Percentiles rank a stretch among this genome's conserved stretches.
Evolutionary conservation across 2,329 filamentous ascomycete genomes (phyloP).

Genomic region (Leptodontidium sp.): DNA sequence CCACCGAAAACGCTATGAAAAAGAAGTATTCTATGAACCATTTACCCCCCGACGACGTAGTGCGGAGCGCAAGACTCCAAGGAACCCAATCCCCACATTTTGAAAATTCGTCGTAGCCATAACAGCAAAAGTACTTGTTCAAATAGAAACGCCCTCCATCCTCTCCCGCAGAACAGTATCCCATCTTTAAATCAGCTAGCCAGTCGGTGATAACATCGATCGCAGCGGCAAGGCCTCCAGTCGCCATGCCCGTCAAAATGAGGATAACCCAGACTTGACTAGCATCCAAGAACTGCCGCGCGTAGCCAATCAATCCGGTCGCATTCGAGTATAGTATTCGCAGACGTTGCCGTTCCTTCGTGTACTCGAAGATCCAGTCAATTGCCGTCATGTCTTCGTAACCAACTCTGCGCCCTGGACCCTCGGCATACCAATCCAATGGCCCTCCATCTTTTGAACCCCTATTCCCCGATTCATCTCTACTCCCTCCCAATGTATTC

Average conservation of each 20-base stretch:
- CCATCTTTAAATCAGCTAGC: conserved; percentile 91
- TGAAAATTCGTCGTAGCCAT: conserved; percentile 83
- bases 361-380: conserved; percentile 99
- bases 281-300: conserved; percentile 78
- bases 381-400: conserved; percentile 98
- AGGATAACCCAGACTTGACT: conserved; percentile 93
- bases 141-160: conserved; percentile 91
- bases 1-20: conserved; percentile 84
- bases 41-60: conserved; percentile 70
- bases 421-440: conserved; percentile 88
- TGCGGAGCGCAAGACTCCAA: conserved; percentile 80
- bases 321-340: conserved; percentile 76
- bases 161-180: conserved; percentile 79
- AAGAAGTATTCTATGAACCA: conserved; percentile 90
- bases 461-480: conserved; percentile 28
- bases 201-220: conserved; percentile 94
- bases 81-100: conserved; percentile 88
- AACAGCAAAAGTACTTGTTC: conserved; percentile 91
- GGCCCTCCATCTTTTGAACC: conserved; percentile 56
- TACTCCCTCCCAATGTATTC: conserved; percentile 29
- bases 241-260: conserved; percentile 82
- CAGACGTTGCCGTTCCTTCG: conserved; percentile 89
- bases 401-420: conserved; percentile 85
- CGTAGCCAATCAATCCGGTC: conserved; percentile 75
- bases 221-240: conserved; percentile 83